phyloP scores from a whole-genome alignment of 345 rosid genomes.

The Diplotaxis tenuifolia region DNA sequence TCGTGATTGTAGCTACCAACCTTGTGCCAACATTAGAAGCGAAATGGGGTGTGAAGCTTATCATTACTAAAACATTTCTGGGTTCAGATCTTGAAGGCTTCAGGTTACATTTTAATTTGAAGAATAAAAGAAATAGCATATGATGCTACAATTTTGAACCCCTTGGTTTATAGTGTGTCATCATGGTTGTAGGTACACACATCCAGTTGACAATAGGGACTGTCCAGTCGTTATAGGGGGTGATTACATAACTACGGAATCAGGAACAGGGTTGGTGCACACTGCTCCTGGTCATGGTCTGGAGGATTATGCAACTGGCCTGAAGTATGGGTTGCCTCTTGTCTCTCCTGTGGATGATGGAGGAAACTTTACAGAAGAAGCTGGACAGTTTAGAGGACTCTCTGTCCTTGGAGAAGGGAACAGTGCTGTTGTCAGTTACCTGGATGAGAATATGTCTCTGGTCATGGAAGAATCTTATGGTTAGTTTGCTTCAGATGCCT shows the following conservation, averaged over 20 bases:
- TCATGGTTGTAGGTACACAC: slow-evolving; percentile 67
- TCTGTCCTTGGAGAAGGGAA: slow-evolving; percentile 94
- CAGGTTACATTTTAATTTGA: slow-evolving; percentile 52
- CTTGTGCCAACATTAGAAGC: slow-evolving; percentile 77
- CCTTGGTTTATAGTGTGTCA: slow-evolving; percentile 26
- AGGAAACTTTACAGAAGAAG: slow-evolving; percentile 92
- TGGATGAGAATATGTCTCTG: slow-evolving; percentile 66
- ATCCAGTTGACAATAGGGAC: slow-evolving; percentile 66
- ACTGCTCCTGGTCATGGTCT: slow-evolving; percentile 99
- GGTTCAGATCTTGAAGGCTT: slow-evolving; percentile 91
- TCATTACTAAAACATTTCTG: slow-evolving; percentile 54
- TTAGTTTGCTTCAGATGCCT: slow-evolving; percentile 38
- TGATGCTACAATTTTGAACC: not conserved
- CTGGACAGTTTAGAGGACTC: slow-evolving; percentile 80
- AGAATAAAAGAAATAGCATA: slow-evolving; percentile 7
- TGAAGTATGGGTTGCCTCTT: slow-evolving; percentile 80
- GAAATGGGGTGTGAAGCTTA: slow-evolving; percentile 78
- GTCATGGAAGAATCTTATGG: slow-evolving; percentile 91
- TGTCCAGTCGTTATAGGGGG: slow-evolving; percentile 91
- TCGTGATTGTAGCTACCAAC: slow-evolving; percentile 71
- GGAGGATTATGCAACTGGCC: slow-evolving; percentile 87
- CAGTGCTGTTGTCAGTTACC: slow-evolving; percentile 66
- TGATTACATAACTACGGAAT: slow-evolving; percentile 95
- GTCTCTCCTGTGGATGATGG: slow-evolving; percentile 86
- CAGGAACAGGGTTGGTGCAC: slow-evolving; percentile 97